Conservation (phyloP, 805 yeast genomes). For the Maudiozyma turicensis region DNA sequence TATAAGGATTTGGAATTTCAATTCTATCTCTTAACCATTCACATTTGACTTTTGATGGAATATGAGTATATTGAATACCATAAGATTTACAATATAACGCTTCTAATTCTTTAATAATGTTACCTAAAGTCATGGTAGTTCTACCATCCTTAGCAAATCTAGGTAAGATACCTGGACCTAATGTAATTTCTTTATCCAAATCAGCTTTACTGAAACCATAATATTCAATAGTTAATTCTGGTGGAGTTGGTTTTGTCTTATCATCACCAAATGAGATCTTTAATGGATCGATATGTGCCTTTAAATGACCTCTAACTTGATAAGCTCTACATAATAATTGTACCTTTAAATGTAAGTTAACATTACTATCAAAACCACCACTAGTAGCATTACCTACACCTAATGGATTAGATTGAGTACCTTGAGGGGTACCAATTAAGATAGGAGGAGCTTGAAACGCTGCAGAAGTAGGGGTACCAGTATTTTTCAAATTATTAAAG, state of each 20-base stretch:
- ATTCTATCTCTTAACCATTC: constrained; percentile 97
- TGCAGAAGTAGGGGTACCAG: constrained; percentile 50
- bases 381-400: constrained; percentile 23
- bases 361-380: constrained; percentile 46
- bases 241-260: constrained; percentile 46
- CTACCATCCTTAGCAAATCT: constrained; percentile 64
- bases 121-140: constrained; percentile 59
- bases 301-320: constrained; percentile 96
- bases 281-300: constrained; percentile 93
- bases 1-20: constrained; percentile 83
- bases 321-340: constrained; percentile 96
- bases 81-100: constrained; percentile 75
- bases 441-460: constrained; percentile 93
- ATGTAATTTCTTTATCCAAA: constrained; percentile 67
- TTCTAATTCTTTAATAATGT: constrained; percentile 72
- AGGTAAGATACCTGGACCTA: constrained; percentile 97
- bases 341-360: constrained; percentile 82
- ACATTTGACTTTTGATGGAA: constrained; percentile 89
- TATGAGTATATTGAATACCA: constrained; percentile 94
- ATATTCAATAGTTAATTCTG: constrained; percentile 83
- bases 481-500: constrained; percentile 77
- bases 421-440: constrained; percentile 69
- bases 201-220: constrained; percentile 88
- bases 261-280: constrained; percentile 78
- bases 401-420: constrained; percentile 52